Evolutionary conservation across 2,329 filamentous ascomycete genomes (phyloP), one percentile per base, ranked within the genome.

Genomic region (Aspergillus bombycis): DNA sequence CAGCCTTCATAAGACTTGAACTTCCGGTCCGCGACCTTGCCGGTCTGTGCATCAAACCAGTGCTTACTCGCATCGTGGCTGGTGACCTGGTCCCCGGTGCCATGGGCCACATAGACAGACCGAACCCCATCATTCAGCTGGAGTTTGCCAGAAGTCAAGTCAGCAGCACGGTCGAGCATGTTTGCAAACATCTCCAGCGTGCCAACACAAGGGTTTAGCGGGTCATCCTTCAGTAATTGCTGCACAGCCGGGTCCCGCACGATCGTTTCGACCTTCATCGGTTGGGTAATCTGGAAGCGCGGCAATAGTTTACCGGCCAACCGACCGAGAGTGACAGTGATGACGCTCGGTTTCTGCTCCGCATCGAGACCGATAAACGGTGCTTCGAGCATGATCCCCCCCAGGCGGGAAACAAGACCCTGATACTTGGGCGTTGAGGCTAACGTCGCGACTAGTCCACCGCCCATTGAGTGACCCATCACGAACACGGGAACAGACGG

Each of bases 201-300:
- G 6, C 45, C 45, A 11, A 48, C 45, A 16, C 45, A 48, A 4
- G 45, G 10, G 23, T 48, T 48, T 3, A 48, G n/a, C 2, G 53
- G 62, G 28, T 63, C 62, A 14, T 57, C 21, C 54, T 48, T 55
- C 3, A 63, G 11, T 3, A 14, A 11, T 46, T 34, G 38, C 36
- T 63, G 62, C 53, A 63, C 62, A 5, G 21, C 53, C 1, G 62
- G 62, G 34, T 63, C 62, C 8, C 62, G 62, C 58, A 61, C 62
- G 14, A 63, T 28, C 4, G 43, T 57, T 32, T 63, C 62, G 21
- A 53, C 54, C 53, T 34, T 45, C 58, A 63, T 36, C 34, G 54
- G 38, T 14, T 63, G 43, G 26, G 54, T 43, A 30, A 63, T 46
- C 16, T 63, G 62, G 30, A 61, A 61, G 26, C 28, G 62, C 3